Evolutionary conservation across 192 early-diverging fungal genomes (phyloP).

Genomic region (Backusella australiensis): DNA sequence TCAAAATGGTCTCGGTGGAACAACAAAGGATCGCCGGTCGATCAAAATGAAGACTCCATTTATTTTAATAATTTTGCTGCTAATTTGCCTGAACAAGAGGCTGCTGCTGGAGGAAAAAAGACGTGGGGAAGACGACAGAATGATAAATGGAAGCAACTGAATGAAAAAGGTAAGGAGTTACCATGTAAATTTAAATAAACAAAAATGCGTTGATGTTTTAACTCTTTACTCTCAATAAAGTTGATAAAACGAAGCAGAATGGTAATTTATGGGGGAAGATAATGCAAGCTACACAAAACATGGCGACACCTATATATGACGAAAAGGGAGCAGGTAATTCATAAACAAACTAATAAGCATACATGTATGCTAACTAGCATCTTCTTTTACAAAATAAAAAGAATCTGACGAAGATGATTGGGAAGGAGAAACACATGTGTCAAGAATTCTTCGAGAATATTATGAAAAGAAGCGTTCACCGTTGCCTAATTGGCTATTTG

Average conservation of each 20-base stretch:
- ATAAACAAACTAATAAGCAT: not conserved
- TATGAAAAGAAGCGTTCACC: conserved; percentile 45
- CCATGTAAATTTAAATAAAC: not conserved
- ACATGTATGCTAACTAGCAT: not conserved
- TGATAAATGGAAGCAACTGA: conserved; percentile 31
- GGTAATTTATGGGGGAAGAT: conserved; percentile 32
- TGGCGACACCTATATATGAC: conserved; percentile 19
- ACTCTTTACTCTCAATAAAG: not conserved
- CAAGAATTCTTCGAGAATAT: conserved; percentile 49
- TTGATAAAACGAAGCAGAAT: conserved; percentile 15
- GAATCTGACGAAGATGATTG: conserved; percentile 57
- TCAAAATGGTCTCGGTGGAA: not conserved
- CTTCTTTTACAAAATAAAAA: conserved; percentile 15
- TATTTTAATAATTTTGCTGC: conserved; percentile 35
- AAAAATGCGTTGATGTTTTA: not conserved
- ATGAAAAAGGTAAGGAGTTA: conserved; percentile 10
- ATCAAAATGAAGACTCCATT: conserved; percentile 26
- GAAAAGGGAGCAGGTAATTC: conserved; percentile 32
- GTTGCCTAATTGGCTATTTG: conserved; percentile 28
- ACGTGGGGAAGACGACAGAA: conserved; percentile 27
- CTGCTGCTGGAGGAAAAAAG: conserved; percentile 21
- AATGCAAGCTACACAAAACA: conserved; percentile 28
- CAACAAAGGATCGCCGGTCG: not conserved
- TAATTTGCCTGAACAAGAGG: conserved; percentile 11
- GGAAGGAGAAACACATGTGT: conserved; percentile 56